Conservation (phyloP, 164 flowering plant species). For the Stephania yunnanensis region DNA sequence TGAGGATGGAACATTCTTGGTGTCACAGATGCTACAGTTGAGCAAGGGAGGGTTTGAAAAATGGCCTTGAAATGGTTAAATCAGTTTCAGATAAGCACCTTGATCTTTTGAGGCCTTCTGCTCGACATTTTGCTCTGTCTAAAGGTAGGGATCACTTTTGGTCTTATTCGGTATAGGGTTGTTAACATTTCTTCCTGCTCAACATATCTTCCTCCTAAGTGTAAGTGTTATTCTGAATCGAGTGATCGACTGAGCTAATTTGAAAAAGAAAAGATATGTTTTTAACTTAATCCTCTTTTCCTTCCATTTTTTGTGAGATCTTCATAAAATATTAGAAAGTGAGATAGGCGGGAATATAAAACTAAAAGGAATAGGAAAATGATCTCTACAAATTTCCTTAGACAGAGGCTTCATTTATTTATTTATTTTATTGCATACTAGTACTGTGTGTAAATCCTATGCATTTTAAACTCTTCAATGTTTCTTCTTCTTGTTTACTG, state of each 20-base stretch:
- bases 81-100: slow-evolving; percentile 52
- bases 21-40: slow-evolving; percentile 40
- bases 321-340: too few species aligned
- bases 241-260: background rate
- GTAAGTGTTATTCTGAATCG: background rate
- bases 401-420: too few species aligned
- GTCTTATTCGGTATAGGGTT: background rate
- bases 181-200: background rate
- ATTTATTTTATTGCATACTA: background rate
- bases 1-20: slow-evolving; percentile 21
- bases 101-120: slow-evolving; percentile 67
- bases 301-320: too few species aligned
- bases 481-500: slow-evolving; percentile 1
- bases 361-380: too few species aligned
- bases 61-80: slow-evolving; percentile 48
- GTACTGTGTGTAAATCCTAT: background rate
- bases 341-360: too few species aligned
- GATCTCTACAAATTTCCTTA: too few species aligned
- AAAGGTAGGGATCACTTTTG: slow-evolving; percentile 44
- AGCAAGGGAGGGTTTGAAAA: slow-evolving; percentile 37
- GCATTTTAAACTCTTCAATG: background rate
- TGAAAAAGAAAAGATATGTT: background rate
- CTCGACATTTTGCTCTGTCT: slow-evolving; percentile 48
- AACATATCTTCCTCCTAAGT: background rate
- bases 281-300: too few species aligned